These are phyloP conservation scores for Flaveria floridana DNA, from an alignment of 140 eudicot species.

Conservation along the genomic window DNA sequence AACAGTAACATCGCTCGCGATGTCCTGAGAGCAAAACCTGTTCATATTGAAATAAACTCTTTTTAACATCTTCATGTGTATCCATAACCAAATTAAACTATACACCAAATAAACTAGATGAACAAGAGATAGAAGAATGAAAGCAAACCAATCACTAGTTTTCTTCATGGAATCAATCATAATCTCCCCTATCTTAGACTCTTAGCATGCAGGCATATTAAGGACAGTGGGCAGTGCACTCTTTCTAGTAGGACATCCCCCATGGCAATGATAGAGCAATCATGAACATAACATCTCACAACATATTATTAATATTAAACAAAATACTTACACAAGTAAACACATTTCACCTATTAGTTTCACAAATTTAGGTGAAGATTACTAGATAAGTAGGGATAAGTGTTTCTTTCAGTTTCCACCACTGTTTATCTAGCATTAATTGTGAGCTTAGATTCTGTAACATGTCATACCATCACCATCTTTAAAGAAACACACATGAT, in stretches of 20 bases:
- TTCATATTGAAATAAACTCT: constrained; percentile 14
- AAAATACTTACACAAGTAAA: constrained; percentile 21
- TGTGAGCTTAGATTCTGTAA: constrained; percentile 23
- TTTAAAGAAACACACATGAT: constrained; percentile 1
- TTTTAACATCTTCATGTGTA: neutral
- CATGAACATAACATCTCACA: constrained; percentile 30
- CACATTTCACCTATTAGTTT: constrained; percentile 14
- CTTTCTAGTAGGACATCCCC: constrained; percentile 38
- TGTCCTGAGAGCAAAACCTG: constrained; percentile 84
- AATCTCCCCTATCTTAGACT: constrained; percentile 36
- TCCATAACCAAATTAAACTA: constrained; percentile 6
- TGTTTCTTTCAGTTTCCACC: constrained; percentile 22
- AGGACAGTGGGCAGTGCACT: constrained; percentile 25
- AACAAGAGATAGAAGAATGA: constrained; percentile 22
- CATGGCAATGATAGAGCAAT: constrained; percentile 30
- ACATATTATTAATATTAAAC: constrained; percentile 11
- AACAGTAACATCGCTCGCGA: constrained; percentile 68
- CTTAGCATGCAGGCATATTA: constrained; percentile 29
- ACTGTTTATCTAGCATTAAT: constrained; percentile 22
- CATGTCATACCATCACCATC: constrained; percentile 41
- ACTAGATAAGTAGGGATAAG: neutral
- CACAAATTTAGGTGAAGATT: constrained; percentile 20
- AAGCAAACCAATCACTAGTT: constrained; percentile 74
- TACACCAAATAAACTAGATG: neutral
- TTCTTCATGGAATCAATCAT: constrained; percentile 67